A percentile compares a stretch with the other conserved stretches of the same genome.
Conservation (phyloP, 2,329 filamentous ascomycete species). For the Verticillium albo-atrum region DNA sequence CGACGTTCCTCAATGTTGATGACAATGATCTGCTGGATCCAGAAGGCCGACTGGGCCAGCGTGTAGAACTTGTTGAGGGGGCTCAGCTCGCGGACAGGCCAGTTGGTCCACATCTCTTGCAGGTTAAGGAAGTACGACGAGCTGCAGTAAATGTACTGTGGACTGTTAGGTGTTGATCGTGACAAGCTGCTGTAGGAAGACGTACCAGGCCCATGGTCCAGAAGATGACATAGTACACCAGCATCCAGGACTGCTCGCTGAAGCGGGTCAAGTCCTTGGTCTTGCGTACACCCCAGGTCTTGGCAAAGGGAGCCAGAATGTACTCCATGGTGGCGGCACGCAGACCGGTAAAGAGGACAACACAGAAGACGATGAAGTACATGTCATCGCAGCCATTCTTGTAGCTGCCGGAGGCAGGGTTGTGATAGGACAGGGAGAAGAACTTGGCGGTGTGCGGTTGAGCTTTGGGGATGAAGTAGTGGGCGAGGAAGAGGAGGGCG, state of each 20-base stretch:
- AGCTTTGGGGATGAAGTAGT: conserved; percentile 77
- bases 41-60: conserved; percentile 85
- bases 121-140: conserved; percentile 78
- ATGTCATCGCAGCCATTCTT: conserved; percentile 74
- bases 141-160: conserved; percentile 72
- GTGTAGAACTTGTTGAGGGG: conserved; percentile 84
- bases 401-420: conserved; percentile 64
- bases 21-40: conserved; percentile 89
- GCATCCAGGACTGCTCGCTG: conserved; percentile 89
- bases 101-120: conserved; percentile 75
- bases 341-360: conserved; percentile 81
- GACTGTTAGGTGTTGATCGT: not conserved
- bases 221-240: conserved; percentile 77
- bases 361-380: conserved; percentile 71
- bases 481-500: conserved; percentile 75
- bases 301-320: conserved; percentile 73
- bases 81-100: conserved; percentile 72
- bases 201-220: conserved; percentile 82
- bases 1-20: conserved; percentile 91
- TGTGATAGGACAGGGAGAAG: conserved; percentile 81
- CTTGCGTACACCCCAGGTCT: conserved; percentile 66
- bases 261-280: conserved; percentile 77
- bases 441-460: conserved; percentile 80
- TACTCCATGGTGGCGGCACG: conserved; percentile 86
- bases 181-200: conserved; percentile 6